These are phyloP conservation scores for Onygenales sp. DNA, from an alignment of 2,329 filamentous ascomycete species.

Conservation along the genomic window DNA sequence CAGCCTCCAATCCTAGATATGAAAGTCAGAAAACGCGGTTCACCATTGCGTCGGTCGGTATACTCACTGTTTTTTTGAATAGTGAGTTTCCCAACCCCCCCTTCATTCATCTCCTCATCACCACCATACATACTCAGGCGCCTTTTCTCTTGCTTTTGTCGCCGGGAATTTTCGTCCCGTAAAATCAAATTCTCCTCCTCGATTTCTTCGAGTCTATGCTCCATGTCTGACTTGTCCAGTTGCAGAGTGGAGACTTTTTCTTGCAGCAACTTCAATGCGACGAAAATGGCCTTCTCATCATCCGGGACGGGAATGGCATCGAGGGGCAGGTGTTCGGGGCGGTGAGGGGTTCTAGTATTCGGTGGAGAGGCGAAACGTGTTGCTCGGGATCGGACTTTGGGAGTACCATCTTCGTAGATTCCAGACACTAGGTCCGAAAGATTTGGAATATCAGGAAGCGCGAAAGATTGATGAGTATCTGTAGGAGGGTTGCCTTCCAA, in stretches of 20 bases:
- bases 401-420: slow-evolving; percentile 48
- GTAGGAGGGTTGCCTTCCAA: slow-evolving; percentile 10
- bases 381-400: slow-evolving; percentile 39
- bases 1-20: slow-evolving; percentile 38
- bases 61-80: slow-evolving; percentile 31
- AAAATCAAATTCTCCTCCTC: slow-evolving; percentile 45
- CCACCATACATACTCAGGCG: slow-evolving; percentile 21
- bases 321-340: slow-evolving; percentile 35
- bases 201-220: slow-evolving; percentile 41
- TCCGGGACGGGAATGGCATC: slow-evolving; percentile 48
- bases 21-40: slow-evolving; percentile 13
- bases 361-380: slow-evolving; percentile 47
- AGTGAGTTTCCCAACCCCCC: slow-evolving; percentile 19
- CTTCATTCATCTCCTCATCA: slow-evolving; percentile 38
- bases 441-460: slow-evolving; percentile 52
- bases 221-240: slow-evolving; percentile 42
- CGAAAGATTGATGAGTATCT: slow-evolving; percentile 48
- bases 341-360: slow-evolving; percentile 20
- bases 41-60: slow-evolving; percentile 19
- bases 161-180: slow-evolving; percentile 30
- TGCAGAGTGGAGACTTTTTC: slow-evolving; percentile 50
- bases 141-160: slow-evolving; percentile 29
- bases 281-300: slow-evolving; percentile 54
- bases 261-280: slow-evolving; percentile 49
- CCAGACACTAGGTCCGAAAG: slow-evolving; percentile 53